Percentiles rank a stretch among this genome's conserved stretches.
phyloP scores from a whole-genome alignment of 2,329 filamentous ascomycete genomes.

The Elsinoe necatrix region DNA sequence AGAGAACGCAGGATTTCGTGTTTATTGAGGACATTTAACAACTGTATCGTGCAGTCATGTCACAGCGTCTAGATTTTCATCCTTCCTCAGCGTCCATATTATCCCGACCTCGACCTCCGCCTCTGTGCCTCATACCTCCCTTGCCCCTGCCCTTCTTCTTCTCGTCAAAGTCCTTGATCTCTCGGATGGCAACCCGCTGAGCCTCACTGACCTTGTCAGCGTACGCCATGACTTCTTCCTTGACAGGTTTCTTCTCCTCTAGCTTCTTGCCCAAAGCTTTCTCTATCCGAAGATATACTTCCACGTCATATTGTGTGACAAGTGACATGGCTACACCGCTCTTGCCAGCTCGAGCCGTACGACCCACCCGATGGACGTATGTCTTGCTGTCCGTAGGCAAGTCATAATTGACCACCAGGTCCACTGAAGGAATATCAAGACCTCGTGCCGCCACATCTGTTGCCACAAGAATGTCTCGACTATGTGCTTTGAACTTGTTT shows the following conservation, averaged over 20 bases:
- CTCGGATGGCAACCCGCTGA: constrained; percentile 65
- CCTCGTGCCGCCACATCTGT: constrained; percentile 92
- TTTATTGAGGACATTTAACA: neutral
- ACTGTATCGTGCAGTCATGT: neutral
- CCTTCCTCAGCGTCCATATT: constrained; percentile 15
- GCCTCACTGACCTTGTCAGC: constrained; percentile 71
- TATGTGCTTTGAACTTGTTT: constrained; percentile 76
- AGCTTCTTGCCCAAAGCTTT: constrained; percentile 71
- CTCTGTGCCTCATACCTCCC: constrained; percentile 28
- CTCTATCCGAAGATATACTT: constrained; percentile 74
- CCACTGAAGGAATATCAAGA: constrained; percentile 86
- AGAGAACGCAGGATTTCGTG: no score
- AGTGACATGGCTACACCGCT: constrained; percentile 72
- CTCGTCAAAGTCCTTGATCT: constrained; percentile 75
- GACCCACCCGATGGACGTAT: constrained; percentile 81
- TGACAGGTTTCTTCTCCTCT: constrained; percentile 57
- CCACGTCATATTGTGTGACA: constrained; percentile 80
- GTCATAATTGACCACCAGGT: constrained; percentile 79
- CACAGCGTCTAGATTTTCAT: neutral
- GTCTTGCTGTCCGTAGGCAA: constrained; percentile 79
- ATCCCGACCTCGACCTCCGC: constrained; percentile 39
- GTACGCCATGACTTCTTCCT: constrained; percentile 81
- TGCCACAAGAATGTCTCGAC: constrained; percentile 79
- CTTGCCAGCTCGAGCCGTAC: constrained; percentile 80
- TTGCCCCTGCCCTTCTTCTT: constrained; percentile 43